Base-by-base conservation (phyloP, 2,329 filamentous ascomycete species). In the Ophiostoma himal-ulmi region DNA sequence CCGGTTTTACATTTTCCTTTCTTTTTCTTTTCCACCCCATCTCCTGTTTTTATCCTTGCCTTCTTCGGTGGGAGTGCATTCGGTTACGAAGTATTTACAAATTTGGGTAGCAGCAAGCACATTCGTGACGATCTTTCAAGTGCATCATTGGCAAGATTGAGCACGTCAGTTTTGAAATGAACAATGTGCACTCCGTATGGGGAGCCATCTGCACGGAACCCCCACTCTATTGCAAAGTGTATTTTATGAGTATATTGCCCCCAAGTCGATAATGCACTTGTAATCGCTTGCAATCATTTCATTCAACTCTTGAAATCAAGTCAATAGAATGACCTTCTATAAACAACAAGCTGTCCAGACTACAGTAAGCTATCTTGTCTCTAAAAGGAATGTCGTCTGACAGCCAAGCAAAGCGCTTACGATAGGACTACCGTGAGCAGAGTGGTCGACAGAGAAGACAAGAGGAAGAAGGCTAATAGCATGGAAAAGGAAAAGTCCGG, bases 371-470 rank as follows among this genome's bases (percentile, higher is more conserved):
- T 57, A 62, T 17, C 57, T 62, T 62, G 57, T 36, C 57, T 62
- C n/a, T 30, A 62, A 62, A 30, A 62, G 57, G 57, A 26, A 62
- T 62, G 57, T 62, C 57, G 57, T 26, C 57, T 62, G 57, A 26
- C 57, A 62, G 57, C 57, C 57, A 62, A 62, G 26, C 57, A 17
- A 7, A 14, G 26, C 52, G 20, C n/a, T 22, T 54, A 22, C 52
- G 20, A 8, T 54, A 22, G 5, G 5, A 13, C 22, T 34, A 62
- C 36, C 26, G 26, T 30, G 22, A 54, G 20, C 52, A 54, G 37
- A 48, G 44, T 48, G 44, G 37, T 20, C 44, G 44, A 48, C 6
- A 7, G n/a, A 48, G 8, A 48, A 48, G 44, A 26, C 22, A 22
- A 26, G n/a, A 57, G 6, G 52, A 48, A 17, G 17, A 20, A 30